Evolutionary conservation across 2,329 filamentous ascomycete species (phyloP), one percentile per base, ranked within the genome.

Genomic region (Didymellaceae sp.): DNA sequence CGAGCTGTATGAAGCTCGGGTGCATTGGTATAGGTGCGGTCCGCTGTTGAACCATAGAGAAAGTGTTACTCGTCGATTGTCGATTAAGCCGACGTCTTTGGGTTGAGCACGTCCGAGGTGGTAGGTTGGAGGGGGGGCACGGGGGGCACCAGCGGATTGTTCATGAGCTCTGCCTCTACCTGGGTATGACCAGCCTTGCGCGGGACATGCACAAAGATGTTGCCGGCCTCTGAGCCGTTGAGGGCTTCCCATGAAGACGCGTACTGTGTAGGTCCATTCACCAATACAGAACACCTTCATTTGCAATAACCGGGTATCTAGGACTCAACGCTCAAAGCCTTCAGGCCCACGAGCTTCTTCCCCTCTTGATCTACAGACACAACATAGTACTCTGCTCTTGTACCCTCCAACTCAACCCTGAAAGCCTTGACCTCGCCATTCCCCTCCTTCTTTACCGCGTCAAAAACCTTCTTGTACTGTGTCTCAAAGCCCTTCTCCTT

Each of bases 341-440:
- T 93, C 47, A 88, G 80, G 11, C 92, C 92, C 6, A 96, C 85
- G 52, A 96, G 65, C 74, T 80, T 82, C 14, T 79, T 81, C 10
- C 80, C 81, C 41, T 81, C 76, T 13, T 75, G 75, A 64, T 86
- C 80, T 60, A 88, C 70, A 17, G 83, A 84, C 37, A 96, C 77
- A 51, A 96, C 77, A 82, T 87, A 96, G 73, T 96, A 96, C 75
- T 95, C 89, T 11, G 81, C 80, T 67, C 87, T 82, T 20, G 86
- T 84, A 10, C 78, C 77, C 34, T 82, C 85, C 62, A 83, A 78
- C 51, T 80, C 76, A 7, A 95, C 84, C 44, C 83, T 79, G 66
- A 94, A 96, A 17, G 96, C 86, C 67, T 86, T 84, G 43, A 93
- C 83, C 57, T 90, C 86, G 2, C 88, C 84, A 67, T 80, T 78